Base-by-base conservation (phyloP, 768 basidiomycete species). In the Wakefieldia striispora region DNA sequence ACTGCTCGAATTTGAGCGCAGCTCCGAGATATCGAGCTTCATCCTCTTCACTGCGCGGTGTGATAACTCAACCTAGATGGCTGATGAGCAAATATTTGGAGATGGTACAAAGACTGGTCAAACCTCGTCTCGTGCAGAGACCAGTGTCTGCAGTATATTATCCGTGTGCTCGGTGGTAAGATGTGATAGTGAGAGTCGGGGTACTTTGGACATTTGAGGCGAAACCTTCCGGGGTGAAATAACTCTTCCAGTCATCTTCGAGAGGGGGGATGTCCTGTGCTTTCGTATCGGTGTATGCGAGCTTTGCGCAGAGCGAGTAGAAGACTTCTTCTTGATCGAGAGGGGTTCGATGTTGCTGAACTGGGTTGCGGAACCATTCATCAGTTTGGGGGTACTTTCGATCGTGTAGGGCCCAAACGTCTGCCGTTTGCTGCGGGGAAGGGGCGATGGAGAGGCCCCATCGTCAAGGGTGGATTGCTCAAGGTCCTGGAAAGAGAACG, bases 291-390 rank as follows among this genome's bases (percentile, higher is more conserved):
- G 72, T 34, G 72, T 74, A 34, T 72, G 58, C 23, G 68, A 50
- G 40, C 66, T 69, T 6, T 74, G 69, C 20, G 70, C 65, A 40
- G 68, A 71, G 31, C 82, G 79, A 23, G 82, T 73, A 7, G 88
- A 88, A 6, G 78, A 73, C 66, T 89, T 91, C 74, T 93, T 91
- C 75, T 85, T 90, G 66, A 93, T 92, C 2, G 84, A 87, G 51
- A 93, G 71, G 7, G 90, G 90, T 60, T 89, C 88, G 19, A 91
- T 76, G 21, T 69, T 71, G 31, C 70, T 74, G 47, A 67, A 49
- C 27, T 75, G 67, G 21, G 70, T 68, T 49, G 74, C 56, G 21
- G 61, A 48, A 41, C 65, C 59, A 34, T 60, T 65, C 29, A 62
- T 53, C 51, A 61, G 61, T 57, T 76, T 82, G 9, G 85, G 82